Base-by-base conservation (phyloP, 1,284 basidiomycete species). In the Rhodotorula glutinis region DNA sequence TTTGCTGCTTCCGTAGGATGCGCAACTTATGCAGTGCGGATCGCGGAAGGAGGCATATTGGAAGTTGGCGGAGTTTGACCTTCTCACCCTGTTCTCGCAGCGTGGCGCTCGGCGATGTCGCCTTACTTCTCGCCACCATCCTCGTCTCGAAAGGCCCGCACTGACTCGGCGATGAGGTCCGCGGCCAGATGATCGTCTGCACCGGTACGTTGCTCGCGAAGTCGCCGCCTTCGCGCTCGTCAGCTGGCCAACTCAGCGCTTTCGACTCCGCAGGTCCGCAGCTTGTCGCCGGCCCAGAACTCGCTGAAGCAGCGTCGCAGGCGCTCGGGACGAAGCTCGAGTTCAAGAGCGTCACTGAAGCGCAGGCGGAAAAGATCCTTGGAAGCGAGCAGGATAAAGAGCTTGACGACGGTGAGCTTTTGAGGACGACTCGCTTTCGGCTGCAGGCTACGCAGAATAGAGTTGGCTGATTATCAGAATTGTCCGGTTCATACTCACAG, bases 231-330 rank as follows among this genome's bases (percentile, higher is more conserved):
- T 38, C 11, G 5, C 11, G 33, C 3, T 19, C 21, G 9, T 30
- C 25, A 8, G n/a, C 33, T 5, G 5, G 33, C 11, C 11, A 7
- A 38, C 33, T 11, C 11, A 38, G 5, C 33, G 33, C 33, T 7
- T 38, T 38, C 33, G 7, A 5, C 7, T 38, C 7, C 33, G n/a
- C 21, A 47, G 46, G 46, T 47, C 59, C 67, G 19, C 53, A 53
- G 56, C 29, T 70, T 27, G 38, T 46, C 29, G 62, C 70, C 27
- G 70, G 70, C 11, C 63, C 65, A 7, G 70, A 72, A 49, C 59
- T 72, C 46, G 70, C 70, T 44, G 62, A 66, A 40, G 68, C 70
- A 2, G 70, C 70, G 3, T 62, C 62, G 30, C 65, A 72, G 62
- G 67, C 65, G 4, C 53, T 72, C 23, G 30, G 52, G 13, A 54